Base-by-base conservation (phyloP, 768 basidiomycete species). In the Nidularia sp. region DNA sequence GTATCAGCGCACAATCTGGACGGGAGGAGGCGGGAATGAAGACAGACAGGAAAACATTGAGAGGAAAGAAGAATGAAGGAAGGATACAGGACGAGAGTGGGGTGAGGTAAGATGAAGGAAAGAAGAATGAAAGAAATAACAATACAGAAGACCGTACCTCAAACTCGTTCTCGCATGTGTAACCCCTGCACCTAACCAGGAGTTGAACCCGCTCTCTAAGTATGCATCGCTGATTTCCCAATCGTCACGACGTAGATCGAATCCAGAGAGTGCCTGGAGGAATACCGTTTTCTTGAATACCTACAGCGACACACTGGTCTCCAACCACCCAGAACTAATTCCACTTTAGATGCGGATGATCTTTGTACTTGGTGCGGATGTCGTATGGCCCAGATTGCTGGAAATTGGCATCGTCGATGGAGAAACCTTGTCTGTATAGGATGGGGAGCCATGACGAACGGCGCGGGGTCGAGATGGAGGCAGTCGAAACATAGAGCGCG, bases 111-210 rank as follows among this genome's bases (percentile, higher is more conserved):
- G 4, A 29, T 29, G 4, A 29, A 29, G 25, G 25, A 29, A 29
- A 29, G 25, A 29, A 29, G 25, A 4, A 29, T 29, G 25, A 29
- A 29, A 29, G 25, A 29, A 29, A 29, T 29, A 4, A 29, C 25
- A 29, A 4, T 29, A 32, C 29, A 29, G 54, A 25, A 33, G 1
- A 47, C 55, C 57, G 53, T 29, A 85, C 93, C 78, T 99, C 97
- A 58, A 99, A 98, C 0, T 96, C 97, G 67, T 99, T 97, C 70
- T 99, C 97, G 8, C 97, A 97, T 0, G 97, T 98, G 70, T 99
- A 99, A 3, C 97, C 97, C 31, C 93, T 92, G 10, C 97, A 84
- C 5, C 93, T 89, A 33, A 98, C 83, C 64, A 98, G 93, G 34
- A 91, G 79, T 85, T 58, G 84, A 81, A 29, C 25, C 25, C 3